phyloP scores from a whole-genome alignment of 1,284 basidiomycete genomes.

The Porodaedalea pini region DNA sequence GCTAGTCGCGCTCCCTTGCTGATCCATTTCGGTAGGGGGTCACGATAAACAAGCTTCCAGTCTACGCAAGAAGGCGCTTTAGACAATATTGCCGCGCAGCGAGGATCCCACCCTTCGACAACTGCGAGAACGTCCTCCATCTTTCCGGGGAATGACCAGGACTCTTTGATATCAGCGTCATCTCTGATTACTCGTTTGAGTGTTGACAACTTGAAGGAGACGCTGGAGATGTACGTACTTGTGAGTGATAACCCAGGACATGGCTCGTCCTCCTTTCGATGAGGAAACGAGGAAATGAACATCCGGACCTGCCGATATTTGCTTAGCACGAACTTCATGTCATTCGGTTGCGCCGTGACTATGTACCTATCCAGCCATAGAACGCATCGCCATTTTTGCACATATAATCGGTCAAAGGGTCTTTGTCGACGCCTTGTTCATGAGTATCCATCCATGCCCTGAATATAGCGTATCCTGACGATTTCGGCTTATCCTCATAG shows the following conservation, averaged over 20 bases:
- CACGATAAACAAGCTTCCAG: slow-evolving; percentile 33
- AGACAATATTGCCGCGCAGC: slow-evolving; percentile 28
- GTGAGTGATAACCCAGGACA: slow-evolving; percentile 31
- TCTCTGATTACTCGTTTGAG: slow-evolving; percentile 23
- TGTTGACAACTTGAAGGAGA: not conserved
- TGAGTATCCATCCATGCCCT: slow-evolving; percentile 29
- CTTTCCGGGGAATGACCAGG: slow-evolving; percentile 27
- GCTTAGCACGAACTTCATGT: not conserved
- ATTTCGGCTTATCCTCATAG: slow-evolving; percentile 28
- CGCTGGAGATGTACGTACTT: slow-evolving; percentile 16
- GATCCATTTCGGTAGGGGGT: slow-evolving; percentile 32
- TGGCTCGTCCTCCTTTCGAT: slow-evolving; percentile 21
- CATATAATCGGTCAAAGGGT: slow-evolving; percentile 27
- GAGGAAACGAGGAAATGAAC: slow-evolving; percentile 29
- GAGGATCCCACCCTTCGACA: slow-evolving; percentile 31
- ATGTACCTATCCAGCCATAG: slow-evolving; percentile 27
- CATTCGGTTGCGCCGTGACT: not conserved
- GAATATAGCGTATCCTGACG: slow-evolving; percentile 32
- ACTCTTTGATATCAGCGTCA: slow-evolving; percentile 26
- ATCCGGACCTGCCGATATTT: slow-evolving; percentile 24
- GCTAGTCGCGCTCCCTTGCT: slow-evolving; percentile 27
- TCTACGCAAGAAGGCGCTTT: slow-evolving; percentile 30
- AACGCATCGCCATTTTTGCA: slow-evolving; percentile 26
- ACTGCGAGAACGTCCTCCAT: slow-evolving; percentile 29
- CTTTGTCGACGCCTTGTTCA: slow-evolving; percentile 26